Evolutionary conservation across 495 filamentous ascomycete species (phyloP).

Genomic region (Aspergillus indologenus): DNA sequence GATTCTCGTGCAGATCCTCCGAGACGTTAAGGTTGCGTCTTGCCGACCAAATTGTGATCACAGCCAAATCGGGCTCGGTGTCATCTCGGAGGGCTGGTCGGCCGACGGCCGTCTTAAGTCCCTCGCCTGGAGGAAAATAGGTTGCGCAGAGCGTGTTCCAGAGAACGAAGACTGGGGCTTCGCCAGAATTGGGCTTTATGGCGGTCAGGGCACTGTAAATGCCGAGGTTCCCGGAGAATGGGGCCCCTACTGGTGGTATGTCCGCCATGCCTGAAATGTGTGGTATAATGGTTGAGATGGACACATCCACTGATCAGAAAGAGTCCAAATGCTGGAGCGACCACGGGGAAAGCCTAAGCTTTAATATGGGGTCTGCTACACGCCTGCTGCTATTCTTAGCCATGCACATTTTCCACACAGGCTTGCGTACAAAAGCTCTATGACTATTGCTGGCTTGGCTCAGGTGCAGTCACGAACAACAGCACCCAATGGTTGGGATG

Average conservation of each 20-base stretch:
- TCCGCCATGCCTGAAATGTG: not conserved
- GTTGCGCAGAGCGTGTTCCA: not conserved
- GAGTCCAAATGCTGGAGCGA: no score
- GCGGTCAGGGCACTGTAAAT: not conserved
- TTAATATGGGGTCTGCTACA: no score
- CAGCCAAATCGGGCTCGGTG: not conserved
- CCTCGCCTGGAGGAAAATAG: not conserved
- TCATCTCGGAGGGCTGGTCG: not conserved
- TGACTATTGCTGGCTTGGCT: no score
- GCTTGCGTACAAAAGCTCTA: no score
- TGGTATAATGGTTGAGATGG: no score
- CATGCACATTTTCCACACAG: no score
- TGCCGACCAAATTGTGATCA: not conserved
- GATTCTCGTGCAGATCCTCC: not conserved
- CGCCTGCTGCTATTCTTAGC: no score
- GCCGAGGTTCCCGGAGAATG: not conserved
- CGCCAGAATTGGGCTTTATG: not conserved
- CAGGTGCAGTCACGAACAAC: no score
- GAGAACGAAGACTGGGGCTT: not conserved
- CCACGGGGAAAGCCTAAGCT: no score
- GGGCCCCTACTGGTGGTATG: not conserved
- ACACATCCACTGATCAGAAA: no score
- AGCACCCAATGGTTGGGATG: no score
- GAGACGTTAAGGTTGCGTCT: not conserved
- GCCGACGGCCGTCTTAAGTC: not conserved